Evolutionary conservation across 2,329 filamentous ascomycete genomes (phyloP), one percentile per base, ranked within the genome.

Genomic region (Fusarium musae): DNA sequence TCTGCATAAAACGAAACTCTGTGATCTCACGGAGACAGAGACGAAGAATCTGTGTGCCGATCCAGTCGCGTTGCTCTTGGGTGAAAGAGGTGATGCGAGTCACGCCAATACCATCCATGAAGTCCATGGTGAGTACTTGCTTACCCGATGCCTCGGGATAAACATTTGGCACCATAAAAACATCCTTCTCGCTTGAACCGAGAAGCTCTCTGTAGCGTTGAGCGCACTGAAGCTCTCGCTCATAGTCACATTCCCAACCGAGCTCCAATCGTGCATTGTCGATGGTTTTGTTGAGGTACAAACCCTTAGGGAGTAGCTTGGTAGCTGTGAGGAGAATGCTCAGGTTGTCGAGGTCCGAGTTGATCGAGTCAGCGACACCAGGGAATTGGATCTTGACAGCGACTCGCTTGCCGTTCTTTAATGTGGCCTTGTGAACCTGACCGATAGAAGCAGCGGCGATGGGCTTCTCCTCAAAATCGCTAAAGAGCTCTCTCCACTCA

Each of bases 341-440:
- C 37, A 99, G 88, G 78, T 99, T 99, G 83, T 94, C 97, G 3
- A 99, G 88, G 78, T 99, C 96, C 2, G 96, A 98, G 82, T 97
- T 95, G 81, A 99, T 99, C 8, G 95, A 98, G 81, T 94, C 92
- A 23, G 96, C 94, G 3, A 99, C 96, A 19, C 97, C 97, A 1
- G 96, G 96, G 77, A 99, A 99, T 82, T 99, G 96, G 15, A 99
- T 92, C 83, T 99, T 99, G 78, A 99, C 95, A 7, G 96, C 96
- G 1, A 99, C 96, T 47, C 87, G 86, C 73, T 91, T 87, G 43
- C 92, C 92, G 44, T 88, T 95, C 76, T 91, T 92, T 26, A 99
- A 86, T 0, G 91, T 90, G 6, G 95, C 96, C 67, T 91, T 91
- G 83, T 99, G 96, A 0, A 99, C 96, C 80, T 99, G 96, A 1